Evolutionary conservation across 2,329 filamentous ascomycete genomes (phyloP).

Genomic region (Atkinsonella hypoxylon): DNA sequence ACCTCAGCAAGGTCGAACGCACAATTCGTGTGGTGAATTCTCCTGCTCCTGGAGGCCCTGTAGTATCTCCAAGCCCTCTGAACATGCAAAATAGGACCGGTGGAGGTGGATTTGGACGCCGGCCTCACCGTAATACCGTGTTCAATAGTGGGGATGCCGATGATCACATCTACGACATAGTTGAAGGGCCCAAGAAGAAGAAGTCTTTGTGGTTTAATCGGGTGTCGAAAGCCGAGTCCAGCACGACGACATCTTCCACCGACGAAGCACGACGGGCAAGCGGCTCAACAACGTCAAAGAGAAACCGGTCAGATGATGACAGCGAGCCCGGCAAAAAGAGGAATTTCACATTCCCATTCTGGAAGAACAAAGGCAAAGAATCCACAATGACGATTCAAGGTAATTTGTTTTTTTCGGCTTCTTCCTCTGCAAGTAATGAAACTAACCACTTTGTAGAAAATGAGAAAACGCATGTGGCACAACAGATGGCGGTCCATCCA

Average conservation of each 20-base stretch:
- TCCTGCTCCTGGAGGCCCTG: constrained; percentile 24
- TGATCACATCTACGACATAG: constrained; percentile 9
- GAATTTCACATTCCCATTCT: constrained; percentile 42
- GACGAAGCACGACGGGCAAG: constrained; percentile 1
- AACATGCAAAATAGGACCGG: constrained; percentile 29
- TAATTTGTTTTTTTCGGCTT: constrained; percentile 10
- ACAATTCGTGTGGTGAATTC: constrained; percentile 46
- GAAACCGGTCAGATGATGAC: constrained; percentile 9
- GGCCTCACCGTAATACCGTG: constrained; percentile 10
- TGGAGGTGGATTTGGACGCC: constrained; percentile 12
- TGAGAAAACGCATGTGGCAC: constrained; percentile 4
- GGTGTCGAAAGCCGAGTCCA: constrained; percentile 25
- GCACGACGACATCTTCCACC: constrained; percentile 5
- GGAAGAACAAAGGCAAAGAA: constrained; percentile 37
- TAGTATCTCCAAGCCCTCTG: constrained; percentile 25
- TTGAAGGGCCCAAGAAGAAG: constrained; percentile 27
- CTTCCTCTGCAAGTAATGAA: neutral
- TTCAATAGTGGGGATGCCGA: constrained; percentile 10
- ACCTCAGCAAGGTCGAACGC: constrained; percentile 33
- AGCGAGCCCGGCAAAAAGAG: constrained; percentile 33
- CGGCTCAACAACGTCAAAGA: constrained; percentile 7
- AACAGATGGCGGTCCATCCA: constrained; percentile 2
- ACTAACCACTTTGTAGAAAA: constrained; percentile 1
- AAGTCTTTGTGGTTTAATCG: constrained; percentile 41
- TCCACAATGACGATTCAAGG: constrained; percentile 33